These are phyloP conservation scores for Thyridium curvatum DNA, from an alignment of 2,329 filamentous ascomycete species.

Conservation along the genomic window DNA sequence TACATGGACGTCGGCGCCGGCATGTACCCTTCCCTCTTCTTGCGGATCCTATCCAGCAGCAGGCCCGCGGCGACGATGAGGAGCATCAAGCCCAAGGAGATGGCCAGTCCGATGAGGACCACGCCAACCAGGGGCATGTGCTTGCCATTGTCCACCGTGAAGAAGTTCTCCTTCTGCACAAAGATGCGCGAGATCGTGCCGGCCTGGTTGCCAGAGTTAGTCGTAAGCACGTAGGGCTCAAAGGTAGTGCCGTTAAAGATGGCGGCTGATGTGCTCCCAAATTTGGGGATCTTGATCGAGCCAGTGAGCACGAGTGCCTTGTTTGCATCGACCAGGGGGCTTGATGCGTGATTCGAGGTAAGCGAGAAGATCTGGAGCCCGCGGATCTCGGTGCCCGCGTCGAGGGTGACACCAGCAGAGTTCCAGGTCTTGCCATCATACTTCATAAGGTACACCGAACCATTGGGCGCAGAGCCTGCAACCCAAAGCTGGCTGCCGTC, in stretches of 20 bases:
- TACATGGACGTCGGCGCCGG: conserved; percentile 66
- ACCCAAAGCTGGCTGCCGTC: conserved; percentile 76
- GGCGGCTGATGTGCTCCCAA: conserved; percentile 78
- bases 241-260: conserved; percentile 80
- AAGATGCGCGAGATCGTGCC: conserved; percentile 80
- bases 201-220: conserved; percentile 53
- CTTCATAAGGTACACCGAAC: conserved; percentile 72
- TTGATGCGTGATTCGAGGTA: conserved; percentile 58
- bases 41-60: conserved; percentile 66
- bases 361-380: conserved; percentile 78
- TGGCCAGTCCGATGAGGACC: conserved; percentile 74
- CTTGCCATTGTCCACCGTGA: conserved; percentile 44
- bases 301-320: conserved; percentile 82
- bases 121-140: conserved; percentile 69
- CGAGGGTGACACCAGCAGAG: conserved; percentile 57
- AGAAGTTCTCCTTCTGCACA: conserved; percentile 73
- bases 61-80: conserved; percentile 71
- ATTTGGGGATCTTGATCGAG: conserved; percentile 65
- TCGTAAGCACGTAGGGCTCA: conserved; percentile 75
- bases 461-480: conserved; percentile 59
- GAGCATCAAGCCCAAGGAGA: conserved; percentile 71
- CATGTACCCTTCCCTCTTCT: conserved; percentile 72
- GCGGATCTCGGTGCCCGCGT: conserved; percentile 60
- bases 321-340: conserved; percentile 55
- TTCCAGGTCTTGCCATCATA: conserved; percentile 70